Conservation (phyloP, 352 stramenopile species). For the Phytophthora pinifolia region DNA sequence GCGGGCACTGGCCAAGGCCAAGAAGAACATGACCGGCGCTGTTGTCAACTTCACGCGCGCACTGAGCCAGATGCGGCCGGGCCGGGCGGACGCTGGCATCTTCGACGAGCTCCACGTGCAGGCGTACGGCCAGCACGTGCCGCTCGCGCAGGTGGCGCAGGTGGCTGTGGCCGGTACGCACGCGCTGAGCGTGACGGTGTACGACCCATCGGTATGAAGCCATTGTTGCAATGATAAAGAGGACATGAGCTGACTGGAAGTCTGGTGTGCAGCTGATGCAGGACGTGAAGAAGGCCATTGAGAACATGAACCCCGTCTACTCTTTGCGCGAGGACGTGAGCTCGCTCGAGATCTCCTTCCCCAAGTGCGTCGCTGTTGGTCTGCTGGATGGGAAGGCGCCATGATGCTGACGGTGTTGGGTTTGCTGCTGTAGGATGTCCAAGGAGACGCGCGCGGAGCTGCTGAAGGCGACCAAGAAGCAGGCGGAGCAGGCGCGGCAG, state of each 20-base stretch:
- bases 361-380: conserved; percentile 54
- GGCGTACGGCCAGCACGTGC: conserved; percentile 79
- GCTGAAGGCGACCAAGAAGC: conserved; percentile 80
- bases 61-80: conserved; percentile 77
- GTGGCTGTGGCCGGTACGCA: conserved; percentile 66
- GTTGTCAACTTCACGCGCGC: conserved; percentile 77
- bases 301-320: conserved; percentile 76
- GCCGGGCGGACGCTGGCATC: conserved; percentile 76
- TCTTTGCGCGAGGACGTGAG: conserved; percentile 66
- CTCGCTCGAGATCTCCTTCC: conserved; percentile 76
- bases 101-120: conserved; percentile 82
- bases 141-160: conserved; percentile 76
- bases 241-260: neutral
- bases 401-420: conserved; percentile 3
- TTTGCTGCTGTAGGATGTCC: conserved; percentile 57
- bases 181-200: conserved; percentile 71
- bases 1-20: conserved; percentile 52
- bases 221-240: neutral
- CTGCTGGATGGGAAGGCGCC: neutral
- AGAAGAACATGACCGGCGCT: conserved; percentile 81
- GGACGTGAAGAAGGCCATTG: conserved; percentile 75
- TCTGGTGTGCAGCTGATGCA: conserved; percentile 46
- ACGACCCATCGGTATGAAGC: conserved; percentile 70
- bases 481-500: conserved; percentile 78
- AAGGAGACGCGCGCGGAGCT: conserved; percentile 82